Evolutionary conservation across 345 rosid species (phyloP).

Genomic region (Draba incana): DNA sequence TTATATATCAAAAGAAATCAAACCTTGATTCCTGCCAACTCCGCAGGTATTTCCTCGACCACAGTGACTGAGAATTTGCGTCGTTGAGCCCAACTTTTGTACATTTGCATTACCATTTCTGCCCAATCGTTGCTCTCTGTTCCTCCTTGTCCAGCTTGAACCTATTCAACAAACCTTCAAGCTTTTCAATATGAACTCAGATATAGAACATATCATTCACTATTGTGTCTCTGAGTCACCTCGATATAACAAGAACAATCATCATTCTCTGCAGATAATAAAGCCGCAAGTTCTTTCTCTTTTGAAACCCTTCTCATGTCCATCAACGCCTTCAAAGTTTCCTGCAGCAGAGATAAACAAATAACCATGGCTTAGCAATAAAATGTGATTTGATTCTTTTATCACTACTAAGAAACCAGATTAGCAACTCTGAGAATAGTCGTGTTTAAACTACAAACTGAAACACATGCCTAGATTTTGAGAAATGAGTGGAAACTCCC

Average conservation of each 20-base stretch:
- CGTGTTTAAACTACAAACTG: background rate
- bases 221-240: slow-evolving; percentile 45
- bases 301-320: slow-evolving; percentile 80
- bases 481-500: slow-evolving; percentile 58
- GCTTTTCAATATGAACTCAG: slow-evolving; percentile 9
- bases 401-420: background rate
- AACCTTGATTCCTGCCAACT: slow-evolving; percentile 97
- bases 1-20: background rate
- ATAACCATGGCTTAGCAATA: slow-evolving; percentile 14
- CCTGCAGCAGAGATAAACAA: slow-evolving; percentile 48
- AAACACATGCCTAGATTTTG: slow-evolving; percentile 67
- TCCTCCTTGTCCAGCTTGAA: slow-evolving; percentile 99
- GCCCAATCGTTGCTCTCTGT: slow-evolving; percentile 99
- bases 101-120: slow-evolving; percentile 94
- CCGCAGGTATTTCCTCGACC: slow-evolving; percentile 91
- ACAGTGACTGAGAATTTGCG: slow-evolving; percentile 64
- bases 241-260: slow-evolving; percentile 79
- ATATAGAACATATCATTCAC: slow-evolving; percentile 20
- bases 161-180: slow-evolving; percentile 45
- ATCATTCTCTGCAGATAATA: slow-evolving; percentile 84
- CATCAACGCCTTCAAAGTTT: slow-evolving; percentile 64
- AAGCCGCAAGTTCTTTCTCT: slow-evolving; percentile 90
- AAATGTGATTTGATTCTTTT: background rate
- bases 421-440: background rate
- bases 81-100: slow-evolving; percentile 76